These are phyloP conservation scores for Arthrinium puccinioides DNA, from an alignment of 2,329 filamentous ascomycete genomes.

Conservation along the genomic window DNA sequence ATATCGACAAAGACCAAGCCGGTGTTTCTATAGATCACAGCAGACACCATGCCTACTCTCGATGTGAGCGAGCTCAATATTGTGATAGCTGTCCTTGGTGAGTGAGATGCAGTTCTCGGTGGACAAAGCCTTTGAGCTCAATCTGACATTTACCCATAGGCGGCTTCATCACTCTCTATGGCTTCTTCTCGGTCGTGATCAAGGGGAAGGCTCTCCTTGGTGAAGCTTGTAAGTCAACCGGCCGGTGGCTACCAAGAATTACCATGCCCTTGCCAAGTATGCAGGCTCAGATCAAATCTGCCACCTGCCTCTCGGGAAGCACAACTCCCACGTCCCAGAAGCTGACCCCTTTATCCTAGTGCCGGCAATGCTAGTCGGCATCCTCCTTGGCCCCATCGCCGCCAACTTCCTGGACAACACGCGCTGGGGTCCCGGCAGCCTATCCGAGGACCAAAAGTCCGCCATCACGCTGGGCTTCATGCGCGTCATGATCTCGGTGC, in stretches of 20 bases:
- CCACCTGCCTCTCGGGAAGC: neutral
- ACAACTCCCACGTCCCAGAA: too few relatives aligned
- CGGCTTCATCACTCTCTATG: constrained; percentile 39
- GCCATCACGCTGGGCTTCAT: constrained; percentile 40
- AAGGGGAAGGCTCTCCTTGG: constrained; percentile 47
- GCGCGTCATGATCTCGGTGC: constrained; percentile 55
- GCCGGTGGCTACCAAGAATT: neutral
- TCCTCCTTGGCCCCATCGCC: constrained; percentile 45
- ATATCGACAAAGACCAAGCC: too few relatives aligned
- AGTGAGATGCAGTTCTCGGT: constrained; percentile 6
- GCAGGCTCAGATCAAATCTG: neutral
- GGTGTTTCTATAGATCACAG: too few relatives aligned
- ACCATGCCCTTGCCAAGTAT: neutral
- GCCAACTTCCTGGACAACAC: constrained; percentile 43
- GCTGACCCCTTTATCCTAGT: constrained; percentile 27
- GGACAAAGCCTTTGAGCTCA: neutral
- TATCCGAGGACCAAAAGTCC: constrained; percentile 23
- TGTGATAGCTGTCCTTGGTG: constrained; percentile 38
- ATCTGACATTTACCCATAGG: constrained; percentile 23
- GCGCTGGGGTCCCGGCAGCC: constrained; percentile 28
- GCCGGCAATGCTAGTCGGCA: constrained; percentile 46
- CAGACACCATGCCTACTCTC: constrained; percentile 39
- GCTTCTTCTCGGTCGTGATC: constrained; percentile 43
- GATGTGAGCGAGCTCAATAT: constrained; percentile 46
- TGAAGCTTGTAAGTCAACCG: constrained; percentile 38